Conservation (phyloP, 805 yeast genomes). For the Ascoidea asiatica region DNA sequence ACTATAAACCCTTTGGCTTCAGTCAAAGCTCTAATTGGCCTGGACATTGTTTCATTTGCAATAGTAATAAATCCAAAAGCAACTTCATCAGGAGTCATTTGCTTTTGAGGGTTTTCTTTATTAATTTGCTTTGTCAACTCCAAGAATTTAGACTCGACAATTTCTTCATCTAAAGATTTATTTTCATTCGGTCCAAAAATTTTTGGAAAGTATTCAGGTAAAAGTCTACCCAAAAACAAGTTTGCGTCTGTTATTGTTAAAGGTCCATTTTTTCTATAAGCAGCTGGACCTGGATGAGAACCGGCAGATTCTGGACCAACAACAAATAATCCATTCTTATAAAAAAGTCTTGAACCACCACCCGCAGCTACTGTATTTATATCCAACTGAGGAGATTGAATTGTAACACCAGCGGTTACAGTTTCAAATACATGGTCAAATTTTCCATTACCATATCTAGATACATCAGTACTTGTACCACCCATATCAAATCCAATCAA, state of each 20-base stretch:
- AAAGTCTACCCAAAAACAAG: slow-evolving; percentile 52
- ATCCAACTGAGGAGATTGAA: slow-evolving; percentile 75
- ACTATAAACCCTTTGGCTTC: slow-evolving; percentile 72
- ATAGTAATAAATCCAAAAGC: slow-evolving; percentile 75
- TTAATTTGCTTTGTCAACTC: slow-evolving; percentile 47
- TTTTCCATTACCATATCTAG: slow-evolving; percentile 55
- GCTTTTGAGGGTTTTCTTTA: slow-evolving; percentile 18
- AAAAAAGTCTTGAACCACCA: slow-evolving; percentile 58
- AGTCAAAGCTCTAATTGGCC: slow-evolving; percentile 74
- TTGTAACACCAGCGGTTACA: slow-evolving; percentile 69
- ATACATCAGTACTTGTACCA: slow-evolving; percentile 81
- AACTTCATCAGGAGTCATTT: slow-evolving; percentile 47
- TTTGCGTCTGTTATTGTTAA: slow-evolving; percentile 81
- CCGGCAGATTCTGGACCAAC: slow-evolving; percentile 86
- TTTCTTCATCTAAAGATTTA: slow-evolving; percentile 47
- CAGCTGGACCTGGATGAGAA: slow-evolving; percentile 85
- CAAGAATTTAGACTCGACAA: slow-evolving; percentile 34
- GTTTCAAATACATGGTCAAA: slow-evolving; percentile 75
- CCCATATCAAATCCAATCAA: slow-evolving; percentile 84
- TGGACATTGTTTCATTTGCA: slow-evolving; percentile 83
- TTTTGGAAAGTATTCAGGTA: slow-evolving; percentile 65
- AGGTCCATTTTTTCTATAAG: slow-evolving; percentile 77
- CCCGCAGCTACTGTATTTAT: slow-evolving; percentile 80
- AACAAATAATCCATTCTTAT: slow-evolving; percentile 58
- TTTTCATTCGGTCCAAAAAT: slow-evolving; percentile 76